Percentiles rank a stretch among this genome's conserved stretches.
Conservation (phyloP, 106 monocot species). For the Iris macrosiphon region DNA sequence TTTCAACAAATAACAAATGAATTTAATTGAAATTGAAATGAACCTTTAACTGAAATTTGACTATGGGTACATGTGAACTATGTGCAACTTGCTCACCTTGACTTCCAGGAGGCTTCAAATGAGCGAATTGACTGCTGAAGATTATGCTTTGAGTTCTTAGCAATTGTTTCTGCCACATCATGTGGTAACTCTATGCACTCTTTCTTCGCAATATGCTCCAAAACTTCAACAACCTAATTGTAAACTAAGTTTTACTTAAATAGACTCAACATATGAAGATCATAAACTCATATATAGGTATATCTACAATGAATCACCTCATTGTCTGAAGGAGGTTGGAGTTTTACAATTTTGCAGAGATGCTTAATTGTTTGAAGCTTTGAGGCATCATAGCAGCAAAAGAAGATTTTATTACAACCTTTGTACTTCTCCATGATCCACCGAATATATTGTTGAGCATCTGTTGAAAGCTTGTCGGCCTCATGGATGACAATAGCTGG, state of each 20-base stretch:
- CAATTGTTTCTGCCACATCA: constrained; percentile 29
- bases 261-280: not conserved
- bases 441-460: constrained; percentile 34
- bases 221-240: constrained; percentile 11
- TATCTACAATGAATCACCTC: constrained; percentile 24
- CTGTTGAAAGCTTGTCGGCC: constrained; percentile 38
- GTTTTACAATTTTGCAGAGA: constrained; percentile 28
- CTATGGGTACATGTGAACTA: not conserved
- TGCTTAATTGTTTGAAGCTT: constrained; percentile 29
- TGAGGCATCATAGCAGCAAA: constrained; percentile 39
- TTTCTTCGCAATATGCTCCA: constrained; percentile 32
- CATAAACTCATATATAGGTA: not conserved
- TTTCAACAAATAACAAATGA: too few relatives aligned
- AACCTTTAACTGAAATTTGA: too few relatives aligned
- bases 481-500: constrained; percentile 39
- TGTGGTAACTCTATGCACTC: constrained; percentile 32
- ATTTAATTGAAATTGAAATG: too few relatives aligned
- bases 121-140: constrained; percentile 51
- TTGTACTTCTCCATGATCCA: constrained; percentile 42
- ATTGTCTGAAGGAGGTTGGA: constrained; percentile 23
- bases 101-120: constrained; percentile 48
- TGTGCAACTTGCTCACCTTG: constrained; percentile 17
- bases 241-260: not conserved
- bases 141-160: constrained; percentile 29
- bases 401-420: constrained; percentile 30